phyloP scores from a whole-genome alignment of 1,284 basidiomycete species.

The Phlebopus sp. region DNA sequence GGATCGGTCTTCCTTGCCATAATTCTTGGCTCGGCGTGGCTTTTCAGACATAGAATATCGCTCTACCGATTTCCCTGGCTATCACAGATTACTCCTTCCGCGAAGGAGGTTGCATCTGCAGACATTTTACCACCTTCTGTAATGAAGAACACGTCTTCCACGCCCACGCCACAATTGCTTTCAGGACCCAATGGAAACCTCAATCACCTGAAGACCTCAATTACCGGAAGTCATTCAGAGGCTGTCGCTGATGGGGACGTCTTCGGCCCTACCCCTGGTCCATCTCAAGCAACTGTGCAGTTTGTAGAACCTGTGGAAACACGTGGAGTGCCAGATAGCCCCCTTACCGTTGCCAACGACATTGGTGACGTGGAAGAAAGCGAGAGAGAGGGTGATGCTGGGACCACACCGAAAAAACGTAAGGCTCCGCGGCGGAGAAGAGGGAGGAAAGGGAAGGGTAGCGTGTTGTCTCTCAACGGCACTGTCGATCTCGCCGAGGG shows the following conservation, averaged over 20 bases:
- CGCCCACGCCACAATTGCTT: neutral
- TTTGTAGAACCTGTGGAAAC: constrained; percentile 6
- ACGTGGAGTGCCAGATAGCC: constrained; percentile 12
- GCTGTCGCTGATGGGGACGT: neutral
- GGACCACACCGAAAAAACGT: constrained; percentile 45
- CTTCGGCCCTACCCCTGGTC: constrained; percentile 3
- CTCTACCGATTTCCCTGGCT: constrained; percentile 9
- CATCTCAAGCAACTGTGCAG: constrained; percentile 4
- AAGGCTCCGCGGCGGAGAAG: constrained; percentile 38
- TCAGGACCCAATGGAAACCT: constrained; percentile 5
- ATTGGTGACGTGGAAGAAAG: constrained; percentile 49
- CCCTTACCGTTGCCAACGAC: constrained; percentile 13
- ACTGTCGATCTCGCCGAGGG: constrained; percentile 33
- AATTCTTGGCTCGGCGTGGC: constrained; percentile 22
- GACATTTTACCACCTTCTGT: neutral
- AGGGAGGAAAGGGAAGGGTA: constrained; percentile 48
- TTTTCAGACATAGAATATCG: constrained; percentile 25
- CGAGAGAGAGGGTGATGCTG: constrained; percentile 53
- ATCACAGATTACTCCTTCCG: neutral
- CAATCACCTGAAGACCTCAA: neutral
- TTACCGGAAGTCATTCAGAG: neutral
- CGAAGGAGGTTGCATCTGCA: neutral
- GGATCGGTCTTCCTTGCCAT: constrained; percentile 24
- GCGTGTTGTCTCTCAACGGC: constrained; percentile 24
- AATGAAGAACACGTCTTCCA: neutral